Conservation (phyloP, 805 yeast species). For the Naumovozyma castellii region DNA sequence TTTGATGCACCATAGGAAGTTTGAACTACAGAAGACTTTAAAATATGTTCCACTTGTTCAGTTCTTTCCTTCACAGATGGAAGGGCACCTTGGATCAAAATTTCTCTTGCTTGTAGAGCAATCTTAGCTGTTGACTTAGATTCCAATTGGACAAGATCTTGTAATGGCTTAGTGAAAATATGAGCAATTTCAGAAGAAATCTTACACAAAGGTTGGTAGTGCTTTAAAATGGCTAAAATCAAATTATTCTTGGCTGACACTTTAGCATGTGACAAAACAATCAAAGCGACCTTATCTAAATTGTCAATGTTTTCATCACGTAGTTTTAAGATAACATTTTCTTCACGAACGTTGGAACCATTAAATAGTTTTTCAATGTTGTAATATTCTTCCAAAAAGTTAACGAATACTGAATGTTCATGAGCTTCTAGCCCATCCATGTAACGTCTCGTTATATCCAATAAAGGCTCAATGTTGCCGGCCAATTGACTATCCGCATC, state of each 20-base stretch:
- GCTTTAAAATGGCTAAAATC: conserved; percentile 72
- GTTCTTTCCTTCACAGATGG: conserved; percentile 95
- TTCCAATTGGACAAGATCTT: conserved; percentile 77
- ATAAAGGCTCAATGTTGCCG: conserved; percentile 62
- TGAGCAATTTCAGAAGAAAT: conserved; percentile 59
- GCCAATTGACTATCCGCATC: conserved; percentile 44
- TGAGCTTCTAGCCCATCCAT: conserved; percentile 71
- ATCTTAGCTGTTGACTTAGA: conserved; percentile 88
- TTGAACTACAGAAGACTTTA: conserved; percentile 83
- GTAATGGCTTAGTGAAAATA: conserved; percentile 61
- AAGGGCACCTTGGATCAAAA: conserved; percentile 89
- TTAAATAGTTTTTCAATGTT: conserved; percentile 70
- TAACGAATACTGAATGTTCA: conserved; percentile 67
- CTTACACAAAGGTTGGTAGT: conserved; percentile 72
- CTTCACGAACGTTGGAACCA: conserved; percentile 71
- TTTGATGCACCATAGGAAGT: conserved; percentile 82
- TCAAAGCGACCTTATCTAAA: conserved; percentile 58
- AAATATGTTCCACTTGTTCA: conserved; percentile 93
- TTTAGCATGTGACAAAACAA: conserved; percentile 82
- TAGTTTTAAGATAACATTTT: conserved; percentile 75
- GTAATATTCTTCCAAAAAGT: conserved; percentile 61
- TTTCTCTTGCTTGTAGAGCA: conserved; percentile 90
- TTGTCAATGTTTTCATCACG: conserved; percentile 82
- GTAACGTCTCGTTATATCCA: conserved; percentile 60
- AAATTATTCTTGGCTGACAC: conserved; percentile 89